Base-by-base conservation (phyloP, 139 green algal species). In the Chlamydomonas incerta region DNA sequence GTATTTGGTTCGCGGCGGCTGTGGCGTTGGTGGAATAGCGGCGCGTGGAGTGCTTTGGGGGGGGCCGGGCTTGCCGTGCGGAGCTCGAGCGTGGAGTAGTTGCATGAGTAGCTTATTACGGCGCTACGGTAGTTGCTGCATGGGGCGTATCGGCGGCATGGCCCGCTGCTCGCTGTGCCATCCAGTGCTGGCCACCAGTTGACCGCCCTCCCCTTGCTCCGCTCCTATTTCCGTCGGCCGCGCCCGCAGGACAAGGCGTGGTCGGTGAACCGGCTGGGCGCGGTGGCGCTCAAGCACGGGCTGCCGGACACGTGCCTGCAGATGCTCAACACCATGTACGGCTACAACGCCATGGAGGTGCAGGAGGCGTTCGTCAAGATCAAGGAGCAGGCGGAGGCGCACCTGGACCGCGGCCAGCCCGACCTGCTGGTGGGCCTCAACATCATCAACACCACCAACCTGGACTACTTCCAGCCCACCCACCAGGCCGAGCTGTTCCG, bases 311-410 rank as follows among this genome's bases (percentile, higher is more conserved):
- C 89, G 58, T 92, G 88, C 86, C 90, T 93, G 57, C 88, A 74
- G 89, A 91, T 98, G 69, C 95, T 99, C 74, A 98, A 97, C 89
- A 96, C 91, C 41, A 90, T 99, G 89, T 99, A 99, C 85, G 96
- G 96, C 77, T 99, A 97, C 88, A 95, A 94, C 75, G 95, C 96
- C 41, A 99, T 99, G 96, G 98, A 99, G 84, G 96, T 99, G 70
- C 95, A 99, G 90, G 97, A 99, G 79, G 98, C 98, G 21, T 99
- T 99, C 90, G 90, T 97, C 23, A 99, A 99, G 91, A 99, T 99
- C 82, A 88, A 92, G 41, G 96, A 99, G 89, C 96, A 99, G 89
- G 91, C 93, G 0, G 87, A 89, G 67, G 93, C 91, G 4, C 93
- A 95, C 83, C 86, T 95, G 35, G 88, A 89, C 74, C 62, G 52